phyloP scores from a whole-genome alignment of 2,329 filamentous ascomycete genomes.

The Canariomyces notabilis region DNA sequence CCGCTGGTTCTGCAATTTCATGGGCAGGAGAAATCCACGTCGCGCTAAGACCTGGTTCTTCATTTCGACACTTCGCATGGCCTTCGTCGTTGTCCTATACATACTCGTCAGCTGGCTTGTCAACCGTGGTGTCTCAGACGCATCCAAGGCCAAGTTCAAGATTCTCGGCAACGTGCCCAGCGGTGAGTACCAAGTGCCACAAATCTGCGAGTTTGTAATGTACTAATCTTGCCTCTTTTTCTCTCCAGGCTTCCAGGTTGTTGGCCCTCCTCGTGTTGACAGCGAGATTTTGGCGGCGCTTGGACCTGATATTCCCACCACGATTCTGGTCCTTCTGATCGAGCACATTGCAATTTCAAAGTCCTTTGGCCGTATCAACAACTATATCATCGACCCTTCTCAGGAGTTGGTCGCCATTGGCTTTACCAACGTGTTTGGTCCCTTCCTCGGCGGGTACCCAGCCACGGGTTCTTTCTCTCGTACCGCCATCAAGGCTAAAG shows the following conservation, averaged over 20 bases:
- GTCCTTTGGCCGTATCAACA: slow-evolving; percentile 95
- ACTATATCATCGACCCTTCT: slow-evolving; percentile 93
- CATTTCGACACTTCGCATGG: slow-evolving; percentile 66
- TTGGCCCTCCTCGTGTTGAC: slow-evolving; percentile 67
- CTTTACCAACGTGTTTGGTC: slow-evolving; percentile 81
- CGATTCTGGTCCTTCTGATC: slow-evolving; percentile 87
- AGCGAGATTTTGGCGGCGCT: slow-evolving; percentile 62
- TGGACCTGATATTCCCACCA: slow-evolving; percentile 68
- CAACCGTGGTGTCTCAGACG: slow-evolving; percentile 55
- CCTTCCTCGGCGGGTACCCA: slow-evolving; percentile 88
- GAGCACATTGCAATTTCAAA: slow-evolving; percentile 98
- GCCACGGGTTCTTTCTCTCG: slow-evolving; percentile 70
- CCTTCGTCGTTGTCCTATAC: slow-evolving; percentile 72
- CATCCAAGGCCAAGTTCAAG: slow-evolving; percentile 59
- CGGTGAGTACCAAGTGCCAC: slow-evolving; percentile 40
- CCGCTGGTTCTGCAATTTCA: slow-evolving; percentile 53
- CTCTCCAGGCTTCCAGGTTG: slow-evolving; percentile 67
- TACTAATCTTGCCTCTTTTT: slow-evolving; percentile 5
- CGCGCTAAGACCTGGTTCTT: slow-evolving; percentile 66
- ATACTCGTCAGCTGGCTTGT: slow-evolving; percentile 80
- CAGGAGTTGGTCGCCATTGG: slow-evolving; percentile 96
- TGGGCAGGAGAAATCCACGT: slow-evolving; percentile 56
- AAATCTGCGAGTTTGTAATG: background rate
- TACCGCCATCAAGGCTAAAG: slow-evolving; percentile 80
- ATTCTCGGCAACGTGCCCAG: slow-evolving; percentile 73